phyloP scores from a whole-genome alignment of 2,329 filamentous ascomycete genomes.

The Catunica adiposa region DNA sequence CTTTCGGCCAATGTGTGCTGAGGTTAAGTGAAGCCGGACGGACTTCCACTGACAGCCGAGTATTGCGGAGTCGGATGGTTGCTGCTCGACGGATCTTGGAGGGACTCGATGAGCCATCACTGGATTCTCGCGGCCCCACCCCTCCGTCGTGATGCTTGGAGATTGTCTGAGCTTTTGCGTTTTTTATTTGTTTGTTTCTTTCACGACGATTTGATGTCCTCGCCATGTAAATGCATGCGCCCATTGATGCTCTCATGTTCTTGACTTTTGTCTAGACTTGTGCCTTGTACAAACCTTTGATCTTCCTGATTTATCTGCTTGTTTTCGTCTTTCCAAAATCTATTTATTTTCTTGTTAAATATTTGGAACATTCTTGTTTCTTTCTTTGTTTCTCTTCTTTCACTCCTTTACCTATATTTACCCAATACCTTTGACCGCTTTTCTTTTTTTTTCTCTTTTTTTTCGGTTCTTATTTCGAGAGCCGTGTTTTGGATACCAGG shows the following conservation, averaged over 20 bases:
- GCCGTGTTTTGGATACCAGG: slow-evolving; percentile 1
- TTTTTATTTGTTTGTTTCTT: neutral
- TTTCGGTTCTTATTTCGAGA: neutral
- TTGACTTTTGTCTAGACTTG: slow-evolving; percentile 8
- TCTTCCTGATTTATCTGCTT: neutral
- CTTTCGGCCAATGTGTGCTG: slow-evolving; percentile 42
- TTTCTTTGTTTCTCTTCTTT: neutral
- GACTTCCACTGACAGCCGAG: slow-evolving; percentile 40
- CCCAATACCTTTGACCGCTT: neutral
- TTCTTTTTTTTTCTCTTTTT: neutral
- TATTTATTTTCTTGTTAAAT: neutral
- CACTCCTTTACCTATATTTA: neutral
- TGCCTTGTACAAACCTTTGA: slow-evolving; percentile 7
- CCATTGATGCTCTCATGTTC: slow-evolving; percentile 4
- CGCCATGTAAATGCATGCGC: slow-evolving; percentile 5
- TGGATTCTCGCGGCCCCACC: neutral
- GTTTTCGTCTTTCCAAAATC: neutral
- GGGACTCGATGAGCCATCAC: slow-evolving; percentile 36
- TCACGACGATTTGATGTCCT: neutral
- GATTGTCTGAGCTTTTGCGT: neutral
- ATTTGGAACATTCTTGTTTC: neutral
- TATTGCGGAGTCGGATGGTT: slow-evolving; percentile 57
- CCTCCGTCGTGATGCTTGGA: neutral
- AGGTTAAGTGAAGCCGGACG: slow-evolving; percentile 38
- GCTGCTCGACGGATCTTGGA: slow-evolving; percentile 58